Base-by-base conservation (phyloP, 116 monocot genomes). In the Posidonia oceanica region DNA sequence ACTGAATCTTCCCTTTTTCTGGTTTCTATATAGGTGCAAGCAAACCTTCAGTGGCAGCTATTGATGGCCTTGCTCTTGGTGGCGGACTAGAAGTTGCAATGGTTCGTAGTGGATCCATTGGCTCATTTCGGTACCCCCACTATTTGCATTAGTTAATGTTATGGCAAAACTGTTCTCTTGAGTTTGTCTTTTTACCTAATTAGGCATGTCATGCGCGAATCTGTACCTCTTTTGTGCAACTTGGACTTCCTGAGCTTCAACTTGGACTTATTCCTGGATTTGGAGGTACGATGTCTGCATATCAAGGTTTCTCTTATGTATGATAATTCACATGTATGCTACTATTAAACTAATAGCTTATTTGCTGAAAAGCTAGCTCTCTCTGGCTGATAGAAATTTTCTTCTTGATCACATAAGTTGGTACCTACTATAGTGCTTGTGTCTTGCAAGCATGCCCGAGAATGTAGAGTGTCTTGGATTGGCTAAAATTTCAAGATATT, bases 201-300 rank as follows among this genome's bases (percentile, higher is more conserved):
- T 72, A 97, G 97, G 97, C 97, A 74, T 97, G 97, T 67, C 92
- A 97, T 97, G 97, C 69, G 18, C 88, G 97, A 29, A 81, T 97
- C 69, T 87, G 85, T 55, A 97, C 97, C 39, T 73, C 83, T 58
- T 79, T 72, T 77, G 87, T 82, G 69, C 97, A 92, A 75, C 76
- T 97, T 74, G 97, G 97, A 12, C 80, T 97, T 69, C 97, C 97
- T 61, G 97, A 97, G 79, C 89, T 97, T 69, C 97, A 92, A 76
- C 92, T 97, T 77, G 97, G 97, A 73, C 62, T 97, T 36, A 91
- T 97, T 71, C 97, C 97, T 78, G 97, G 97, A 52, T 89, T 97
- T 82, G 97, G 97, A 97, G 97, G 97, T 97, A 80, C 59, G 52
- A 7, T 42, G 14, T 8, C 14, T 39, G 22, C 17, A 38, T 58